phyloP scores from a whole-genome alignment of 2,329 filamentous ascomycete genomes.

The Aphanocladium album region DNA sequence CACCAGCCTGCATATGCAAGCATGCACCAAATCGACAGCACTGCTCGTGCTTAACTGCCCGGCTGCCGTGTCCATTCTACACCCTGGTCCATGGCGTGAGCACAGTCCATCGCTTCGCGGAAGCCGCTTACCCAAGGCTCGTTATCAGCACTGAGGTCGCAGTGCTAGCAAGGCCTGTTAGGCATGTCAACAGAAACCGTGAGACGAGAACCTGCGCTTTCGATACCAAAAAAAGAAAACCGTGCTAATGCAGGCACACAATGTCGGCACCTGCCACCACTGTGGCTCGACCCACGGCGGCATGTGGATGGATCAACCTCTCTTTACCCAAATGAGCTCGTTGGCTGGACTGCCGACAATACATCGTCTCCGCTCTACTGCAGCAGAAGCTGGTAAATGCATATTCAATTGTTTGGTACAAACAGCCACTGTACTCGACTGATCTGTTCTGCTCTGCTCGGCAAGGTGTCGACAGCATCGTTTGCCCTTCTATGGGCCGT shows the following conservation, averaged over 20 bases:
- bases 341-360: neutral
- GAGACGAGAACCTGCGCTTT: neutral
- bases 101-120: neutral
- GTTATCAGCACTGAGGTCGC: neutral
- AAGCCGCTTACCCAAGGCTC: neutral
- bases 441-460: neutral
- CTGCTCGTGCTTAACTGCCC: neutral
- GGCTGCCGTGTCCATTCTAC: neutral
- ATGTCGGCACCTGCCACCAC: neutral
- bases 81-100: neutral
- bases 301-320: neutral
- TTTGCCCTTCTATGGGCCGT: neutral
- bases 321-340: neutral
- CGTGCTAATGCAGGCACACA: conserved; percentile 4
- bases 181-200: neutral
- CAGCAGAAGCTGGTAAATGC: neutral
- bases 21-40: neutral
- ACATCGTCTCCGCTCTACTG: neutral
- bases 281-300: neutral
- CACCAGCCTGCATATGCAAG: neutral
- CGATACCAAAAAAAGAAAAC: neutral
- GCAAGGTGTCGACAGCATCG: neutral
- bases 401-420: neutral
- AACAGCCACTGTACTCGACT: neutral
- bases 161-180: neutral